These are phyloP conservation scores for Cyberlindnera xylosilytica DNA, from an alignment of 805 yeast species.

Conservation along the genomic window DNA sequence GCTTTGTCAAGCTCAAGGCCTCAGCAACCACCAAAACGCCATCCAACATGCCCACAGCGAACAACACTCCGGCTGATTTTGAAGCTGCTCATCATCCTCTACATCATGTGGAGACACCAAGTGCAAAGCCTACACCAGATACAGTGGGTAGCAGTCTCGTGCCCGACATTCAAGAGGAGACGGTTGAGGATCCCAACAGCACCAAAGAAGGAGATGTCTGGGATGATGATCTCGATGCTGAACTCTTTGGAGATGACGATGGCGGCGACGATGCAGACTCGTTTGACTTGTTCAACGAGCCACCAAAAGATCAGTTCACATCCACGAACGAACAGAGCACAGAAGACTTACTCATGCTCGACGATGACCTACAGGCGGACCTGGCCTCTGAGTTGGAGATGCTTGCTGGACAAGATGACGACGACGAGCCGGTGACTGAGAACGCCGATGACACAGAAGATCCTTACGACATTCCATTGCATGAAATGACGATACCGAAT, in stretches of 20 bases:
- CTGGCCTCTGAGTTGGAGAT: conserved; percentile 30
- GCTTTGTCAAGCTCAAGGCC: conserved; percentile 36
- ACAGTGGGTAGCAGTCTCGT: neutral
- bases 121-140: conserved; percentile 10
- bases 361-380: conserved; percentile 33
- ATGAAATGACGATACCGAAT: conserved; percentile 51
- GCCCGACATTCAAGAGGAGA: neutral
- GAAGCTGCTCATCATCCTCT: conserved; percentile 5
- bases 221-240: conserved; percentile 32
- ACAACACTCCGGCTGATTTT: conserved; percentile 24
- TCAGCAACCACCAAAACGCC: conserved; percentile 38
- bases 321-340: conserved; percentile 9
- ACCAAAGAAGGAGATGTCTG: conserved; percentile 17
- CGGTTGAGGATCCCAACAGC: neutral
- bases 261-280: conserved; percentile 31
- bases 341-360: conserved; percentile 29
- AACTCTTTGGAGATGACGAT: conserved; percentile 32
- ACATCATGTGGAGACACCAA: conserved; percentile 9
- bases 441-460: conserved; percentile 5
- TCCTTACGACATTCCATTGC: conserved; percentile 50
- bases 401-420: conserved; percentile 10
- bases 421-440: neutral
- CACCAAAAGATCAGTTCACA: neutral
- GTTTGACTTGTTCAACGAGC: conserved; percentile 27
- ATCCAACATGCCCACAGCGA: conserved; percentile 24